These are phyloP conservation scores for Trifolium fragiferum DNA, from an alignment of 306 rosid species.

Conservation along the genomic window DNA sequence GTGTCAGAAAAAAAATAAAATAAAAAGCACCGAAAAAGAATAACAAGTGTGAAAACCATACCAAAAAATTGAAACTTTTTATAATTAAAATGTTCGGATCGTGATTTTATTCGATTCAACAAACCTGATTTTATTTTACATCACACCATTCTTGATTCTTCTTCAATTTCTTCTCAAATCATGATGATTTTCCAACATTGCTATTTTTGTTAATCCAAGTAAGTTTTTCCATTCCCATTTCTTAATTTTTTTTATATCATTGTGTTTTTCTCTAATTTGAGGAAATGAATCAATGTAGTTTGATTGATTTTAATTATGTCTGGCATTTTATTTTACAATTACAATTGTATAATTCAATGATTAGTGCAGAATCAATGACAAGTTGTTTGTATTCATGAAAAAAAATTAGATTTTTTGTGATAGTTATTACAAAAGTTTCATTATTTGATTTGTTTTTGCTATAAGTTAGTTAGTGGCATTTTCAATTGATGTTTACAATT, in stretches of 20 bases:
- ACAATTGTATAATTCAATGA: constrained; percentile 18
- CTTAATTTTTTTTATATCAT: neutral
- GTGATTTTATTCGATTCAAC: constrained; percentile 30
- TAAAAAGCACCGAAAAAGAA: neutral
- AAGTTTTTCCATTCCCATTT: constrained; percentile 30
- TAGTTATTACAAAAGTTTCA: constrained; percentile 26
- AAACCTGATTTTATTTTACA: constrained; percentile 21
- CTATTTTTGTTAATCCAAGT: constrained; percentile 33
- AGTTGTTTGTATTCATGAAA: constrained; percentile 1
- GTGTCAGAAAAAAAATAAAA: constrained; percentile 4
- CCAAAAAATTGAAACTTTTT: constrained; percentile 40
- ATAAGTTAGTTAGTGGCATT: constrained; percentile 27
- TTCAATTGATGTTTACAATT: constrained; percentile 16
- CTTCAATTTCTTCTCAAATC: constrained; percentile 1
- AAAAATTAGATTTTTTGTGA: constrained; percentile 24
- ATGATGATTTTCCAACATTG: constrained; percentile 36
- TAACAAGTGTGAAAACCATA: neutral
- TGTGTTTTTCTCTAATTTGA: neutral
- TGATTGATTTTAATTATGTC: neutral
- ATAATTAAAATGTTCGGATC: constrained; percentile 42
- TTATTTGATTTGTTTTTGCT: constrained; percentile 23
- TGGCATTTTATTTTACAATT: neutral
- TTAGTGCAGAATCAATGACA: constrained; percentile 9
- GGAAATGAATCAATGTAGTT: neutral
- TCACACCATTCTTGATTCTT: constrained; percentile 9